Evolutionary conservation across 768 basidiomycete genomes (phyloP), one percentile per base, ranked within the genome.

Genomic region (Clitopilus passeckerianus): DNA sequence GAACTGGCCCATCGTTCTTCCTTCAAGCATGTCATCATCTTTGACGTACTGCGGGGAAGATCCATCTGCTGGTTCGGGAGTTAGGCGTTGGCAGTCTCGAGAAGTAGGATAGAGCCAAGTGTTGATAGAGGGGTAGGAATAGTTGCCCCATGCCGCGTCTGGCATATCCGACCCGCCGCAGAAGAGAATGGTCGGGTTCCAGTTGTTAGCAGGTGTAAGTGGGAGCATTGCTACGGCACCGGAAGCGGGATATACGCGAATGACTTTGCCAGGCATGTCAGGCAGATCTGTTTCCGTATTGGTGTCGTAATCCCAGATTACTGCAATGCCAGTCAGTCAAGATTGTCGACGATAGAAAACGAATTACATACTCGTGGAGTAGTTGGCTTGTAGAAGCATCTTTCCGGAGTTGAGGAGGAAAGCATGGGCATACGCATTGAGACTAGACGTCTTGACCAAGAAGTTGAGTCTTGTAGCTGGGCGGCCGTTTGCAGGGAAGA

Each of bases 1-100:
- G 69, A 96, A 93, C 68, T 93, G 91, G 6, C 95, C 94, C 95
- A 98, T 98, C 20, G 91, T 92, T 20, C 93, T 83, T 0, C 85
- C 83, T 60, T 86, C 80, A 8, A 84, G 77, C 80, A 95, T 85
- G 61, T 84, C 71, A 62, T 95, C 93, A 60, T 93, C 93, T 65
- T 89, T 78, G 6, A 77, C 72, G 67, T 91, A 92, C 0, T 61
- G 70, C 0, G 86, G 79, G 1, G 77, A 53, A 2, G 87, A 85
- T 2, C 88, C 89, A 56, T 87, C 87, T 1, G 69, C 68, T 52
- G 91, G 91, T 67, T 96, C 93, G 0, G 96, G 95, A 0, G 89
- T 93, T 67, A 98, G 89, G 34, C 89, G 80, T 61, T 91, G 90
- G 70, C 90, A 93, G 66, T 90, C 88, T 18, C 70, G 62, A 2